Evolutionary conservation across 306 rosid species (phyloP).

Genomic region (Quercus rubra): DNA sequence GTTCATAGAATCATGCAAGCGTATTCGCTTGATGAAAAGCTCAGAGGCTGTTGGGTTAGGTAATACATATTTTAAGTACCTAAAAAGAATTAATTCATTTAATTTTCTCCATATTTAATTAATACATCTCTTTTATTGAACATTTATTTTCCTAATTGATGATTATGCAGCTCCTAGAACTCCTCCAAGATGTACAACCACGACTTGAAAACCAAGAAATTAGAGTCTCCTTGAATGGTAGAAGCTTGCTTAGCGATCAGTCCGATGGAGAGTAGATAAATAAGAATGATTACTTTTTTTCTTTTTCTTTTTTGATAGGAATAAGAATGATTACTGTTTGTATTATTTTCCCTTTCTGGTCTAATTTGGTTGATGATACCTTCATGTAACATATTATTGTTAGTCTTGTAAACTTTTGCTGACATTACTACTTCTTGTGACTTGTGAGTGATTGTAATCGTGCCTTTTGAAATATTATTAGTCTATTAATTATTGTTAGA

Average conservation of each 20-base stretch:
- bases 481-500: too few species aligned
- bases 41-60: constrained; percentile 34
- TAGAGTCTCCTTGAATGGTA: not conserved
- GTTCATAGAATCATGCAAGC: constrained; percentile 47
- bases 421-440: too few species aligned
- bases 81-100: not conserved
- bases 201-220: not conserved
- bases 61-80: not conserved
- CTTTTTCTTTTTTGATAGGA: not conserved
- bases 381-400: not conserved
- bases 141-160: not conserved
- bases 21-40: constrained; percentile 37
- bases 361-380: not conserved
- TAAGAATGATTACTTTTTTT: not conserved
- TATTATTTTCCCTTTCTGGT: not conserved
- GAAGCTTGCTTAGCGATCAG: not conserved
- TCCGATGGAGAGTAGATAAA: not conserved
- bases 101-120: not conserved
- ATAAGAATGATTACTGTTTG: not conserved
- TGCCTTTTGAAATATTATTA: too few species aligned
- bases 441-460: too few species aligned
- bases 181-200: not conserved
- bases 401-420: too few species aligned
- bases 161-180: constrained; percentile 7
- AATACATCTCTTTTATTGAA: not conserved